Conservation (phyloP, 257 asterid species). For the Fraxinus cuspidata region DNA sequence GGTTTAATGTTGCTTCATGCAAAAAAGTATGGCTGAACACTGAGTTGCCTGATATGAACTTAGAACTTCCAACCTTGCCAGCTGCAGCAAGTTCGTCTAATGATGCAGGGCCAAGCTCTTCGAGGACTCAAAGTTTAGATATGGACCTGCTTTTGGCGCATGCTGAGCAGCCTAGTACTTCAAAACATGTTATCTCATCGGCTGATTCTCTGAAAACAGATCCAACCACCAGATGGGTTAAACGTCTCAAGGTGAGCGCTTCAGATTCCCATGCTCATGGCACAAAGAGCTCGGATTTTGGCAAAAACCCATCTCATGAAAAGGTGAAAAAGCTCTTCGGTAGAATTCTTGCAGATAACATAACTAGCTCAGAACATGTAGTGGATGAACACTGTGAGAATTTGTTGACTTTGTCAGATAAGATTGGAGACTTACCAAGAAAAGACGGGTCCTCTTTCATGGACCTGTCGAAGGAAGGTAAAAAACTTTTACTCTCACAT, state of each 20-base stretch:
- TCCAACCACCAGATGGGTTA: slow-evolving; percentile 67
- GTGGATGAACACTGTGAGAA: slow-evolving; percentile 28
- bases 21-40: slow-evolving; percentile 20
- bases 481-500: slow-evolving; percentile 44
- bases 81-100: slow-evolving; percentile 37
- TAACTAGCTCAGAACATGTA: slow-evolving; percentile 29
- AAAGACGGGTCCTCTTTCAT: slow-evolving; percentile 18
- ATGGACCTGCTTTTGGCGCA: slow-evolving; percentile 51
- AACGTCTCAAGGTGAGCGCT: slow-evolving; percentile 60
- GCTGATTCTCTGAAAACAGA: slow-evolving; percentile 33
- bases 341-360: slow-evolving; percentile 25
- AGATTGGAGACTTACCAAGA: slow-evolving; percentile 22
- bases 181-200: slow-evolving; percentile 24
- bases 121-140: slow-evolving; percentile 82
- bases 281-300: slow-evolving; percentile 36
- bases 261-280: slow-evolving; percentile 44
- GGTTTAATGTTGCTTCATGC: slow-evolving; percentile 19
- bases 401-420: slow-evolving; percentile 28
- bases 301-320: slow-evolving; percentile 37
- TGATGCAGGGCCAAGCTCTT: slow-evolving; percentile 44
- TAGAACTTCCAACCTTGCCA: slow-evolving; percentile 46
- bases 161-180: slow-evolving; percentile 45
- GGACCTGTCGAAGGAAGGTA: slow-evolving; percentile 25
- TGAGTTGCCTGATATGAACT: slow-evolving; percentile 47
- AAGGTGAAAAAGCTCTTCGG: slow-evolving; percentile 23